These are phyloP conservation scores for Letharia lupina DNA, from an alignment of 495 filamentous ascomycete species.

Conservation along the genomic window DNA sequence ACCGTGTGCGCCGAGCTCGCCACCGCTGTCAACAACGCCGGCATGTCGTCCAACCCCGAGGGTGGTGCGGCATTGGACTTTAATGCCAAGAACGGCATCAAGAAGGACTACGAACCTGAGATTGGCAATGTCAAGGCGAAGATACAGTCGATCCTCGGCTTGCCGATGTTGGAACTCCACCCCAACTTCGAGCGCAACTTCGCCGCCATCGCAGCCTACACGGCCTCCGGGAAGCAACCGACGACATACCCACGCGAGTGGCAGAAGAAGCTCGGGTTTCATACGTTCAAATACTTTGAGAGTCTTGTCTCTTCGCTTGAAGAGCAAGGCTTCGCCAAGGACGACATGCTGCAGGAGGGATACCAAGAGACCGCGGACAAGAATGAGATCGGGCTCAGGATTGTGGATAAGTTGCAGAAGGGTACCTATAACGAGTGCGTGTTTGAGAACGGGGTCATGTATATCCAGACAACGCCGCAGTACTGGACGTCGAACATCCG, in stretches of 20 bases:
- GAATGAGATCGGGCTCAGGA: neutral
- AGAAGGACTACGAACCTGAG: slow-evolving; percentile 36
- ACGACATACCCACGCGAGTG: neutral
- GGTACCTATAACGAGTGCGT: neutral
- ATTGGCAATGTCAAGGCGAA: slow-evolving; percentile 31
- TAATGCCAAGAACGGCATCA: slow-evolving; percentile 36
- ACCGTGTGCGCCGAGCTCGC: slow-evolving; percentile 32
- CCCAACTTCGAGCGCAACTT: slow-evolving; percentile 43
- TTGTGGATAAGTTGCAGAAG: slow-evolving; percentile 1
- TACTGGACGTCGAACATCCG: neutral
- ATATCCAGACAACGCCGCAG: neutral
- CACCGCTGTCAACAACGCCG: slow-evolving; percentile 37
- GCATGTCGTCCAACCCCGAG: slow-evolving; percentile 21
- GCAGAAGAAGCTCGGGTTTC: neutral
- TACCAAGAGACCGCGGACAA: neutral
- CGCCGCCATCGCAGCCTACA: slow-evolving; percentile 37
- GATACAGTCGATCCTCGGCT: slow-evolving; percentile 34
- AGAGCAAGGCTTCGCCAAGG: neutral
- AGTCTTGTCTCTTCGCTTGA: neutral
- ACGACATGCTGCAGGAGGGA: neutral
- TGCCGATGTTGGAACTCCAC: slow-evolving; percentile 34
- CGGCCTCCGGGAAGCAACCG: slow-evolving; percentile 19
- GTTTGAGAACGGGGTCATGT: neutral
- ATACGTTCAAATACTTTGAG: neutral
- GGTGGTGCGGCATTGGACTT: slow-evolving; percentile 35